Evolutionary conservation across 805 yeast species (phyloP).

Genomic region (Lipomyces mesembrius): DNA sequence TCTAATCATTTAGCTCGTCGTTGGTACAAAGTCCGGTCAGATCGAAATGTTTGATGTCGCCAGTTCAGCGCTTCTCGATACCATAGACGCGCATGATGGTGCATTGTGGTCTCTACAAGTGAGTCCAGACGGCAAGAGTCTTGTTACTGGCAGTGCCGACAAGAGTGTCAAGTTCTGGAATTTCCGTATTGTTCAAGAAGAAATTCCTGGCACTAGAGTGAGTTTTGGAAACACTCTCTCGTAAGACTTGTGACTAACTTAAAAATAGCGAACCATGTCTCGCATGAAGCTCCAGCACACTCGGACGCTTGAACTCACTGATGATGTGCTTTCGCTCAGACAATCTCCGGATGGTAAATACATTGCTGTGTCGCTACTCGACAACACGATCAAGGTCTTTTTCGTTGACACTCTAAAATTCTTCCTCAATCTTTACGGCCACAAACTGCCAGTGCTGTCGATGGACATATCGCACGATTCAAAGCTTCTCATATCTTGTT

Average conservation of each 20-base stretch:
- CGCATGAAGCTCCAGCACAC: constrained; percentile 68
- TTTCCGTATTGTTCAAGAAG: constrained; percentile 64
- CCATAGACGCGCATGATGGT: constrained; percentile 76
- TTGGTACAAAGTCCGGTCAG: constrained; percentile 87
- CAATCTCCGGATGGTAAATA: constrained; percentile 79
- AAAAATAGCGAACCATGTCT: constrained; percentile 49
- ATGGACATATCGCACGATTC: constrained; percentile 90
- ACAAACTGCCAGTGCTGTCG: constrained; percentile 90
- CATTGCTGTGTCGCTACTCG: constrained; percentile 82
- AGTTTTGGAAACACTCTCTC: background rate
- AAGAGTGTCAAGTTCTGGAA: constrained; percentile 90
- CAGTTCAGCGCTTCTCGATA: constrained; percentile 71
- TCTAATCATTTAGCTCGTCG: constrained; percentile 52
- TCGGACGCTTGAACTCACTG: constrained; percentile 81
- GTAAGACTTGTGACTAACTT: background rate
- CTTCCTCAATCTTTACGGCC: constrained; percentile 89
- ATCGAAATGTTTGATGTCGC: constrained; percentile 86
- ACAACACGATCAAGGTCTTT: constrained; percentile 94
- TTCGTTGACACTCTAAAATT: constrained; percentile 85
- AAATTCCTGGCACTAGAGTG: constrained; percentile 66
- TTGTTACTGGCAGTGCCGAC: constrained; percentile 94
- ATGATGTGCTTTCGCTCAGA: constrained; percentile 79
- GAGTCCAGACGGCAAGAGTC: constrained; percentile 78
- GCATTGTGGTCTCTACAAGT: constrained; percentile 92
- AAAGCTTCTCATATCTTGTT: constrained; percentile 84